Conservation (phyloP, 2,329 filamentous ascomycete genomes). For the Fusarium subglutinans region DNA sequence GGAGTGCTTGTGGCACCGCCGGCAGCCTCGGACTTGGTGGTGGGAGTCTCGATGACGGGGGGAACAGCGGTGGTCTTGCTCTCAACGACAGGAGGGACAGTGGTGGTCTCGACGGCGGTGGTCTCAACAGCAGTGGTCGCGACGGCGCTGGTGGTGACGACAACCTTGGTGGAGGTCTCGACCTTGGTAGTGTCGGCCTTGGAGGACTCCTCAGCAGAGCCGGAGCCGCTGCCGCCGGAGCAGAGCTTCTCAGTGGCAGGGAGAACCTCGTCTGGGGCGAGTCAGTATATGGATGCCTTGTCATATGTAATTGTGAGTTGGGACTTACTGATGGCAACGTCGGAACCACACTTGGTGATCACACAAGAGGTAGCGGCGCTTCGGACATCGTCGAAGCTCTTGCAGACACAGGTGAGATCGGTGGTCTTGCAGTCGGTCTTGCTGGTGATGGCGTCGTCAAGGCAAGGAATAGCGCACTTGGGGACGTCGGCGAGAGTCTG, state of each 20-base stretch:
- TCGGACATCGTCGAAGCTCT: conserved; percentile 47
- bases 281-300: conserved; percentile 23
- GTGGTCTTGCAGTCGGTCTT: conserved; percentile 45
- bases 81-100: conserved; percentile 22
- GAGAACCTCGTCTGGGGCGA: conserved; percentile 49
- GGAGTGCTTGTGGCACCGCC: conserved; percentile 7
- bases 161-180: conserved; percentile 17
- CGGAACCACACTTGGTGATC: conserved; percentile 48
- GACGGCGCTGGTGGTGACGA: neutral
- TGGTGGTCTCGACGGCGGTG: conserved; percentile 2
- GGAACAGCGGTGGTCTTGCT: conserved; percentile 18
- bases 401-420: conserved; percentile 50
- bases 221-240: conserved; percentile 27
- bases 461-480: conserved; percentile 51
- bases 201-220: conserved; percentile 6
- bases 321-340: conserved; percentile 51
- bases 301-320: neutral
- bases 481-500: conserved; percentile 50
- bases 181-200: conserved; percentile 2
- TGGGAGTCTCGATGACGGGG: conserved; percentile 19
- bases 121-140: conserved; percentile 15
- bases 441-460: conserved; percentile 45
- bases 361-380: conserved; percentile 48
- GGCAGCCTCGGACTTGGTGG: conserved; percentile 6
- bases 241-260: conserved; percentile 51